phyloP scores from a whole-genome alignment of 495 filamentous ascomycete species.

The Tirmania nivea region DNA sequence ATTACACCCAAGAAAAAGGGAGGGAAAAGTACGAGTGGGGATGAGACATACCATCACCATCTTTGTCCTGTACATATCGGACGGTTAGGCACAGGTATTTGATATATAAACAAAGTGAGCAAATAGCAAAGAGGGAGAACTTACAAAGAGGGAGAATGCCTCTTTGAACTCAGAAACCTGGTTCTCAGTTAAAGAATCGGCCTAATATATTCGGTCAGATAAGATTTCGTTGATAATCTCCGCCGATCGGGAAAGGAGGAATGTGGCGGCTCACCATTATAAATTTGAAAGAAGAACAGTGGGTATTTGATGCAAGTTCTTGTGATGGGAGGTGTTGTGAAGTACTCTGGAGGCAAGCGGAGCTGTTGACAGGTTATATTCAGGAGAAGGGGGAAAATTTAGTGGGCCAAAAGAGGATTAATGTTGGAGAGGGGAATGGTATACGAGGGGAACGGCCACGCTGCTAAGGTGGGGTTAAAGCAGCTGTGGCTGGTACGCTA shows the following conservation, averaged over 20 bases:
- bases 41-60: conserved; percentile 83
- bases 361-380: not conserved
- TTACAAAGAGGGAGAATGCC: conserved; percentile 98
- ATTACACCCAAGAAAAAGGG: no score
- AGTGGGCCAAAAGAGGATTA: no score
- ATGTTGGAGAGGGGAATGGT: not conserved
- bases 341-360: not conserved
- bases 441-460: not conserved
- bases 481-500: not conserved
- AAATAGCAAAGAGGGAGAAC: conserved; percentile 22
- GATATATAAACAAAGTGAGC: not conserved
- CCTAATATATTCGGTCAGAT: conserved; percentile 28
- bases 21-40: not conserved
- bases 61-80: conserved; percentile 58
- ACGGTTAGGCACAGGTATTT: conserved; percentile 1
- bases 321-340: not conserved
- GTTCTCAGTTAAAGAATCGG: conserved; percentile 90
- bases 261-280: not conserved
- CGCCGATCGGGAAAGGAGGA: not conserved
- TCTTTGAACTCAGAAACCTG: conserved; percentile 99
- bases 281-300: not conserved
- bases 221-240: conserved; percentile 4
- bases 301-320: not conserved
- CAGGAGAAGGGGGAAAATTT: not conserved
- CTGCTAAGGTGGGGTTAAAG: not conserved